Percentiles rank a stretch among this genome's conserved stretches.
phyloP scores from a whole-genome alignment of 371 early-diverging fungal genomes.

The Mucor circinelloides region DNA sequence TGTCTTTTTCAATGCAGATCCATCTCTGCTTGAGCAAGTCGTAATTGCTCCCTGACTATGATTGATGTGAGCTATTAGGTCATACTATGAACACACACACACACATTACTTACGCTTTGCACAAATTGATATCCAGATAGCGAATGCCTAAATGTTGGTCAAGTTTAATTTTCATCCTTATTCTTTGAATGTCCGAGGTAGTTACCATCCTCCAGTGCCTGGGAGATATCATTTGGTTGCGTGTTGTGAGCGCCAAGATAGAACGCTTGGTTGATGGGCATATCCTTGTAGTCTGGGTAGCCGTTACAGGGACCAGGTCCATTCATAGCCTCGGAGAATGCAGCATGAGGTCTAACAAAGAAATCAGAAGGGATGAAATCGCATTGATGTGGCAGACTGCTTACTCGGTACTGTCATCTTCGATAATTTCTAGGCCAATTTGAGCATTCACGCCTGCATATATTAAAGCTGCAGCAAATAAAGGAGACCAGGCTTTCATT shows the following conservation, averaged over 20 bases:
- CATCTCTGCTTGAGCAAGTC: constrained; percentile 13
- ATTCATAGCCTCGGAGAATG: constrained; percentile 3
- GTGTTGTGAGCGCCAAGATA: constrained; percentile 38
- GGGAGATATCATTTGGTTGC: constrained; percentile 18
- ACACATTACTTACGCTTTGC: constrained; percentile 16
- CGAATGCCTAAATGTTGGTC: constrained; percentile 20
- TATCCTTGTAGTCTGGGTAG: constrained; percentile 30
- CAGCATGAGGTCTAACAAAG: background rate
- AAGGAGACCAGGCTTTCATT: constrained; percentile 22
- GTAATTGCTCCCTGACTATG: constrained; percentile 2
- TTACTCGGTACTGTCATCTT: constrained; percentile 12
- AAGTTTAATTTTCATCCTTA: background rate
- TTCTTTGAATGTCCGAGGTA: background rate
- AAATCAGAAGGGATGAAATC: background rate
- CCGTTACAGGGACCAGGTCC: constrained; percentile 40
- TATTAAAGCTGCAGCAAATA: constrained; percentile 11
- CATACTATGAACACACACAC: background rate
- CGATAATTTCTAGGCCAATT: constrained; percentile 6
- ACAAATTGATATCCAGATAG: constrained; percentile 21
- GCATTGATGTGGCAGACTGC: too few relatives aligned
- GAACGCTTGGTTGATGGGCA: constrained; percentile 40
- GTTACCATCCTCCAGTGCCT: constrained; percentile 33
- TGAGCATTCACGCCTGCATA: constrained; percentile 9
- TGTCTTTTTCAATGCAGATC: constrained; percentile 4
- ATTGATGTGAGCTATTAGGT: too few relatives aligned